These are phyloP conservation scores for Leccinum incarnatum DNA, from an alignment of 768 basidiomycete genomes.

Conservation along the genomic window DNA sequence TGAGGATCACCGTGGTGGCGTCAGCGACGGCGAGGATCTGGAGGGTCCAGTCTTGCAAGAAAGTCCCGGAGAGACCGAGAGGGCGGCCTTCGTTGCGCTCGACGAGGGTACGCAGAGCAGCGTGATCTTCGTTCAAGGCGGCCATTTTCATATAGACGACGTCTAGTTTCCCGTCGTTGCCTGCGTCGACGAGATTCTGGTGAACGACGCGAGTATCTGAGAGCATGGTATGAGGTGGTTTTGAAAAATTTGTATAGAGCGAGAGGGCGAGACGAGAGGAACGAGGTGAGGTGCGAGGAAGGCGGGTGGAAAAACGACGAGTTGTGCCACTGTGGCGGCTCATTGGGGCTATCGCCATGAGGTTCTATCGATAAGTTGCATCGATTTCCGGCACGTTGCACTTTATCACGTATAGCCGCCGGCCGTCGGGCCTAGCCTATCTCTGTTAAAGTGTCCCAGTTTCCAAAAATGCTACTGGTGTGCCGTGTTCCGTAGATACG, in stretches of 20 bases:
- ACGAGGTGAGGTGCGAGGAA: slow-evolving; percentile 1
- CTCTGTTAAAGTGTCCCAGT: background rate
- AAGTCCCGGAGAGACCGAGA: slow-evolving; percentile 30
- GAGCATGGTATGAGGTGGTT: background rate
- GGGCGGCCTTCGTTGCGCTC: slow-evolving; percentile 34
- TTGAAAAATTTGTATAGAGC: background rate
- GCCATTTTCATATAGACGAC: slow-evolving; percentile 17
- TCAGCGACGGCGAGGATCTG: slow-evolving; percentile 29
- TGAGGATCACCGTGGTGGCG: slow-evolving; percentile 23
- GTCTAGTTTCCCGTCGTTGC: slow-evolving; percentile 22
- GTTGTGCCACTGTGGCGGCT: background rate
- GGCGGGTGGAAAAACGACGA: slow-evolving; percentile 5
- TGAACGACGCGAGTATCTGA: slow-evolving; percentile 10
- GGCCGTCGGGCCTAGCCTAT: background rate
- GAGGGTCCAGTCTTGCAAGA: slow-evolving; percentile 21
- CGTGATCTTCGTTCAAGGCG: slow-evolving; percentile 22
- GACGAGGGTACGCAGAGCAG: slow-evolving; percentile 20
- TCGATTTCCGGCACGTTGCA: background rate
- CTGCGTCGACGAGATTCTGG: slow-evolving; percentile 29
- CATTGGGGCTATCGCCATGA: background rate
- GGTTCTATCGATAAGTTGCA: background rate
- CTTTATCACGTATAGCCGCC: background rate
- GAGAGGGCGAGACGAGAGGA: slow-evolving; percentile 1
- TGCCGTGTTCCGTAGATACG: background rate
- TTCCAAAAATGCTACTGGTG: background rate